These are phyloP conservation scores for Bullera alba DNA, from an alignment of 768 basidiomycete genomes.

Conservation along the genomic window DNA sequence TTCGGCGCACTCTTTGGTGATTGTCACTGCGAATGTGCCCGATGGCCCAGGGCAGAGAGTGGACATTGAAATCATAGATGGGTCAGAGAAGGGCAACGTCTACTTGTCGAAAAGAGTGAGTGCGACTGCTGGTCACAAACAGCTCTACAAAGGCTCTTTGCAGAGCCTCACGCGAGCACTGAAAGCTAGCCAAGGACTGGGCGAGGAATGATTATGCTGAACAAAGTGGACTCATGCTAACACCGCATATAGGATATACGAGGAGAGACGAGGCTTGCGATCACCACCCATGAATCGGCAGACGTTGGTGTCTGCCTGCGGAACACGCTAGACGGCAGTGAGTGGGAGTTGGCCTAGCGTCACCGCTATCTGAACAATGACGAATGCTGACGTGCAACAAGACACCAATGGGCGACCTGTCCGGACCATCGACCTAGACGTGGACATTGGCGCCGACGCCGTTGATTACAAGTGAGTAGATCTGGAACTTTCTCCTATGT, in stretches of 20 bases:
- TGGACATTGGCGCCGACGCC: conserved; percentile 97
- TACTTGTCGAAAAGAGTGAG: conserved; percentile 72
- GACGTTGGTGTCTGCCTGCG: conserved; percentile 94
- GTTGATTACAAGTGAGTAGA: conserved; percentile 89
- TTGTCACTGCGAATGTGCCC: conserved; percentile 89
- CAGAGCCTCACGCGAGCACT: too few species aligned
- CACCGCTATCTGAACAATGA: too few species aligned
- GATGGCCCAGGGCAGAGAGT: conserved; percentile 62
- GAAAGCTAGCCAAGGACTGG: too few species aligned
- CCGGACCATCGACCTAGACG: conserved; percentile 80
- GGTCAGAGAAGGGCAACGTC: conserved; percentile 72
- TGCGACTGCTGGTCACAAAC: too few species aligned
- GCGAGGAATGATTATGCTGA: neutral
- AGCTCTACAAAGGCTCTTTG: too few species aligned
- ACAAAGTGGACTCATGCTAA: neutral
- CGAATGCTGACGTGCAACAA: too few species aligned
- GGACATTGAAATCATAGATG: conserved; percentile 92
- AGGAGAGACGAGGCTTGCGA: conserved; percentile 82
- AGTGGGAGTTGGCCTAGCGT: conserved; percentile 54
- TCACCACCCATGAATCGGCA: conserved; percentile 87
- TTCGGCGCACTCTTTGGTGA: conserved; percentile 76
- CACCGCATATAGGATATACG: conserved; percentile 69
- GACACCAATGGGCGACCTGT: conserved; percentile 7
- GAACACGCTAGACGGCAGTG: conserved; percentile 71
- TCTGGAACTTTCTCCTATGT: conserved; percentile 3